These are phyloP conservation scores for Ogataea pilisensis DNA, from an alignment of 805 yeast genomes.

Conservation along the genomic window DNA sequence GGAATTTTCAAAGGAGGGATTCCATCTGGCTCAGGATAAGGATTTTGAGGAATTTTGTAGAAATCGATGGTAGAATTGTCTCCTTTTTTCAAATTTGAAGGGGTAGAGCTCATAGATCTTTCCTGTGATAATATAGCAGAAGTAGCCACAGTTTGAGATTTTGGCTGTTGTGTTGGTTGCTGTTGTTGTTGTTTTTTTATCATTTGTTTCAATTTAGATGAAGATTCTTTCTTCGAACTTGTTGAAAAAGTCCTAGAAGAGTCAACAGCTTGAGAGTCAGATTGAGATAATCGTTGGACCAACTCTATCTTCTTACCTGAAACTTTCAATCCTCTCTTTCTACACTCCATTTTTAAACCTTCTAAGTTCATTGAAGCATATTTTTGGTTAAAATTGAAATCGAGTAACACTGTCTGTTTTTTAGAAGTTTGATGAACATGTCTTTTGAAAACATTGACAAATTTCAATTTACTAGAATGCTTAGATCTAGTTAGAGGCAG, in stretches of 20 bases:
- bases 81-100: slow-evolving; percentile 40
- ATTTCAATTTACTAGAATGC: not conserved
- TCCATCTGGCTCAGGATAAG: slow-evolving; percentile 21
- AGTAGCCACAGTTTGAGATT: not conserved
- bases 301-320: slow-evolving; percentile 61
- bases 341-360: slow-evolving; percentile 55
- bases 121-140: slow-evolving; percentile 7
- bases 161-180: slow-evolving; percentile 1
- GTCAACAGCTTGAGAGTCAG: slow-evolving; percentile 12
- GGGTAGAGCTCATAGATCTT: slow-evolving; percentile 22
- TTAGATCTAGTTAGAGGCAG: not conserved
- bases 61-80: slow-evolving; percentile 57
- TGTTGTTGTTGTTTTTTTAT: not conserved
- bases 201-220: slow-evolving; percentile 1
- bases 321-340: slow-evolving; percentile 53
- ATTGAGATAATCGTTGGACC: slow-evolving; percentile 33
- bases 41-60: slow-evolving; percentile 41
- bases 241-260: slow-evolving; percentile 16
- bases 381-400: slow-evolving; percentile 19
- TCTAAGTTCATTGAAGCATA: slow-evolving; percentile 45
- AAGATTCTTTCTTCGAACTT: slow-evolving; percentile 4
- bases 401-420: slow-evolving; percentile 29
- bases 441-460: slow-evolving; percentile 22
- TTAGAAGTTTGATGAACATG: slow-evolving; percentile 33
- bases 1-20: slow-evolving; percentile 25